Base-by-base conservation (phyloP, 345 rosid species). In the Viola odorata region DNA sequence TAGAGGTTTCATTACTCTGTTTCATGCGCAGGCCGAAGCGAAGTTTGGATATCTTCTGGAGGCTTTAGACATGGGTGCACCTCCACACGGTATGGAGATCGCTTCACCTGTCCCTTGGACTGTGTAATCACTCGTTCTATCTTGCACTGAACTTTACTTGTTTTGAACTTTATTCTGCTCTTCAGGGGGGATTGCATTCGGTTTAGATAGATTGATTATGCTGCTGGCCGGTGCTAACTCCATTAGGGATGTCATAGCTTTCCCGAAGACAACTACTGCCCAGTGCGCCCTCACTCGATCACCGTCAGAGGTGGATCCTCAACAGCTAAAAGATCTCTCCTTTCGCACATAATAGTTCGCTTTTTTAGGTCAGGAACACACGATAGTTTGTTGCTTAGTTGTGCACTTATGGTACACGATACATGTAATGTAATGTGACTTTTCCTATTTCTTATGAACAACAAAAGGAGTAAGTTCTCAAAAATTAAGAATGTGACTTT, bases 11-110 rank as follows among this genome's bases (percentile, higher is more conserved):
- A 37, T 50, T 45, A 47, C 52, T 48, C 32, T 23, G 2, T 32
- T 44, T 63, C 58, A 14, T 69, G 52, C 62, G 52, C 78, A 89
- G 99, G 97, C 97, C 48, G 97, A 94, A 82, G 81, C 73, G 10
- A 87, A 94, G 83, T 94, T 94, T 67, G 99, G 97, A 39, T 94
- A 90, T 77, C 95, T 94, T 62, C 76, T 89, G 58, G 99, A 94
- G 83, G 97, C 97, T 68, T 81, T 94, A 54, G 97, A 94, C 71
- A 90, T 90, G 85, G 99, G 99, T 67, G 99, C 99, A 67, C 99
- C 99, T 57, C 99, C 99, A 41, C 96, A 89, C 69, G 98, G 98
- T 89, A 80, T 61, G 71, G 38, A 60, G 56, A 39, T 37, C 53
- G 12, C 61, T 44, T n/a, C 37, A 38, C 58, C 37, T 61, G 12